Conservation (phyloP, 1,284 basidiomycete genomes). For the Ceratobasidium sp. region DNA sequence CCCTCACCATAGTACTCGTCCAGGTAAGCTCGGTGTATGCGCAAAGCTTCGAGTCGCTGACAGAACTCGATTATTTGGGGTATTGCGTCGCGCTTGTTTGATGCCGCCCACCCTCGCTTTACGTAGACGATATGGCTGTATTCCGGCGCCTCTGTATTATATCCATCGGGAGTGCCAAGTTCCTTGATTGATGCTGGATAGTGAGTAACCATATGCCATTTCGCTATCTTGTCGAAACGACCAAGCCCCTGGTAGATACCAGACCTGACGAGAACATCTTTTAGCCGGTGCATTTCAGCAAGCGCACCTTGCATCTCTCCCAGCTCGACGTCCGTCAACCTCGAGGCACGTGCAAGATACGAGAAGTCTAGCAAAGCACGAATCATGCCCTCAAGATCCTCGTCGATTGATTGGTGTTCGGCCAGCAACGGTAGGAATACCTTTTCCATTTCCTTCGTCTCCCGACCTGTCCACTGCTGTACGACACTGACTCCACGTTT, state of each 20-base stretch:
- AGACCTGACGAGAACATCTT: neutral
- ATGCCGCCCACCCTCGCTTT: neutral
- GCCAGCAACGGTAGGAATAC: neutral
- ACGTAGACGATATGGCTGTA: slow-evolving; percentile 16
- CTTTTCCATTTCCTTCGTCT: slow-evolving; percentile 15
- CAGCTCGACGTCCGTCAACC: neutral
- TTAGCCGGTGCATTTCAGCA: neutral
- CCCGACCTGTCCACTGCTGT: neutral
- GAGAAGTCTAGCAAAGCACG: neutral
- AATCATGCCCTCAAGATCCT: neutral
- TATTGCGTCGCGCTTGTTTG: neutral
- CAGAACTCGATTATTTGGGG: neutral
- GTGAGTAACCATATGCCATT: slow-evolving; percentile 26
- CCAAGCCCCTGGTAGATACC: neutral
- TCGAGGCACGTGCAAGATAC: neutral
- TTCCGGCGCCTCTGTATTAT: slow-evolving; percentile 32
- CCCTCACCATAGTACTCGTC: neutral
- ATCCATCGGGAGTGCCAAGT: slow-evolving; percentile 11
- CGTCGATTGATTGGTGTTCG: neutral
- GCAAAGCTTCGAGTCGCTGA: neutral
- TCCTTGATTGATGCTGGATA: neutral
- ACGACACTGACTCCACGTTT: neutral
- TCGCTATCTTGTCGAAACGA: neutral
- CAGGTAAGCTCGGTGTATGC: neutral
- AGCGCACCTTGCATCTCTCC: neutral